A percentile compares a stretch with the other conserved stretches of the same genome.
phyloP scores from a whole-genome alignment of 1,284 basidiomycete species.

The Trametes hirsuta region DNA sequence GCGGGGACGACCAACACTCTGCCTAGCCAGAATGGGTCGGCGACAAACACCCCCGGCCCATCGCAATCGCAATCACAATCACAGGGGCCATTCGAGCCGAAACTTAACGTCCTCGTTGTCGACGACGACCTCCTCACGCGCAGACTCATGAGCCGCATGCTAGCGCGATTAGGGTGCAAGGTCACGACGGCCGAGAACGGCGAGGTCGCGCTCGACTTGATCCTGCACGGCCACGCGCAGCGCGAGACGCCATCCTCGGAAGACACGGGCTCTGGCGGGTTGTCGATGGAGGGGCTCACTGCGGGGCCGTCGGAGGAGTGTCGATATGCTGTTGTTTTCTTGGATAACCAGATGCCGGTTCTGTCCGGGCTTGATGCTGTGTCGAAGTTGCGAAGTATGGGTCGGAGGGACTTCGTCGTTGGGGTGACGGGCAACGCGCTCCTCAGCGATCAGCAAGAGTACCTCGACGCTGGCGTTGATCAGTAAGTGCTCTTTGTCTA shows the following conservation, averaged over 20 bases:
- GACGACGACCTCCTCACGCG: conserved; percentile 83
- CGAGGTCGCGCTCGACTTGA: conserved; percentile 76
- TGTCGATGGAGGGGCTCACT: conserved; percentile 24
- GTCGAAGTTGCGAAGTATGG: conserved; percentile 64
- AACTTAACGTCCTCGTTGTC: conserved; percentile 69
- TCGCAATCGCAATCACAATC: neutral
- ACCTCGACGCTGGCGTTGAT: conserved; percentile 77
- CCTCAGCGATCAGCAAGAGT: conserved; percentile 72
- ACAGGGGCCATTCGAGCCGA: conserved; percentile 41
- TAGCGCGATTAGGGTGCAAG: conserved; percentile 76
- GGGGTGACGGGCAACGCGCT: conserved; percentile 79
- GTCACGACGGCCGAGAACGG: conserved; percentile 90
- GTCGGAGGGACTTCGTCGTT: conserved; percentile 75
- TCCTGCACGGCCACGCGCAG: conserved; percentile 45
- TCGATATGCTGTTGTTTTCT: conserved; percentile 74
- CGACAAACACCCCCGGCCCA: conserved; percentile 3
- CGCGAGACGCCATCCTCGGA: conserved; percentile 38
- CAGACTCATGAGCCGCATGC: conserved; percentile 80
- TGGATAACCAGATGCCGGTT: conserved; percentile 90
- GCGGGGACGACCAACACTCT: conserved; percentile 14
- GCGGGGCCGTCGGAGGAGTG: conserved; percentile 24
- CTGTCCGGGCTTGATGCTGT: conserved; percentile 80
- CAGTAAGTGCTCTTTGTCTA: conserved; percentile 48
- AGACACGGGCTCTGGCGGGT: conserved; percentile 31
- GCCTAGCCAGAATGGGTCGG: conserved; percentile 12